Conservation (phyloP, 345 rosid genomes). For the Viola odorata region DNA sequence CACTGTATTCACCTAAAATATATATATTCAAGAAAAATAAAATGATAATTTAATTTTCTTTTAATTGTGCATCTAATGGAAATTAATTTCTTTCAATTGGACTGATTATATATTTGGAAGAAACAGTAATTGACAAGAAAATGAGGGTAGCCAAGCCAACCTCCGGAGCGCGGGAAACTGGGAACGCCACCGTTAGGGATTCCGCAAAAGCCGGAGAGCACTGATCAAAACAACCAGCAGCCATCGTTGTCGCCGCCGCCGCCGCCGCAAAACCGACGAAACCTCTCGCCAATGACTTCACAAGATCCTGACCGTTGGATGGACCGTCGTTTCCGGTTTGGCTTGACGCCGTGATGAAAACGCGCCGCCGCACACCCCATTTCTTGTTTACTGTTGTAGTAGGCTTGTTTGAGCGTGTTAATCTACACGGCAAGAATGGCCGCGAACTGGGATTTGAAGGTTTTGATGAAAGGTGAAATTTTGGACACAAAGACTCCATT, state of each 20-base stretch:
- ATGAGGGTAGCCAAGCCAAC: slow-evolving; percentile 19
- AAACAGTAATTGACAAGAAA: background rate
- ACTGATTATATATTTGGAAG: background rate
- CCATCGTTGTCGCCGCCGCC: slow-evolving; percentile 46
- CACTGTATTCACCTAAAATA: slow-evolving; percentile 66
- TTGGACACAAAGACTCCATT: slow-evolving; percentile 39
- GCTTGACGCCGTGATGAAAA: slow-evolving; percentile 15
- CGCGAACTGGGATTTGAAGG: slow-evolving; percentile 24
- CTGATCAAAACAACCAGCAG: slow-evolving; percentile 32
- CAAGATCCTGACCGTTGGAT: slow-evolving; percentile 12
- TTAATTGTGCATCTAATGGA: too few relatives aligned
- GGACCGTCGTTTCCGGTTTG: slow-evolving; percentile 16
- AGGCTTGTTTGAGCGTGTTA: slow-evolving; percentile 15
- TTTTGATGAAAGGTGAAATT: slow-evolving; percentile 25
- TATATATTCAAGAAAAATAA: background rate
- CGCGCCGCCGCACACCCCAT: slow-evolving; percentile 21
- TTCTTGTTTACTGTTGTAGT: slow-evolving; percentile 2
- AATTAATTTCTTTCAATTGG: too few relatives aligned
- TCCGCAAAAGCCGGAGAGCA: slow-evolving; percentile 65
- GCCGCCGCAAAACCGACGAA: slow-evolving; percentile 46
- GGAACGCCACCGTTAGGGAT: slow-evolving; percentile 72
- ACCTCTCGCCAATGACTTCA: slow-evolving; percentile 35
- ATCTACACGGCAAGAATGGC: slow-evolving; percentile 19
- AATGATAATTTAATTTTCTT: too few relatives aligned
- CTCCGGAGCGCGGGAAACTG: slow-evolving; percentile 79